Evolutionary conservation across 2,329 filamentous ascomycete genomes (phyloP).

Genomic region (Alternaria ethzedia): DNA sequence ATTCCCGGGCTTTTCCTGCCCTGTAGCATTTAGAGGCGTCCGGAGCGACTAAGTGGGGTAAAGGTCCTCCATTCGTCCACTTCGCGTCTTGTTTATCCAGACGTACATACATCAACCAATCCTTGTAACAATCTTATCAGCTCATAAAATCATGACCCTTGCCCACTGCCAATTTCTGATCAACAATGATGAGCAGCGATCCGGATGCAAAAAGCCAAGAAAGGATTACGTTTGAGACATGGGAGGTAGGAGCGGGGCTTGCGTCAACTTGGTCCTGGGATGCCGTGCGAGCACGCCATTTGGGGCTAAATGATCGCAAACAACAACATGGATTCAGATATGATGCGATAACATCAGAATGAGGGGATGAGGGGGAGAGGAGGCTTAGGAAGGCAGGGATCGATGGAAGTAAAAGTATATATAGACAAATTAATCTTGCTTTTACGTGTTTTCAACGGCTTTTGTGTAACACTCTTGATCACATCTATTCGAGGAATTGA

Average conservation of each 20-base stretch:
- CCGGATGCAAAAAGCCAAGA: background rate
- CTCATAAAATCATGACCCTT: background rate
- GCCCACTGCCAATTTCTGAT: background rate
- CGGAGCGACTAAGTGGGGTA: conserved; percentile 12
- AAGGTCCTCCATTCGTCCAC: background rate
- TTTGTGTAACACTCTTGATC: background rate
- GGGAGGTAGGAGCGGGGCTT: conserved; percentile 3
- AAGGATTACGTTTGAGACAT: background rate
- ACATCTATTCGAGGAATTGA: background rate
- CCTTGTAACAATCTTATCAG: background rate
- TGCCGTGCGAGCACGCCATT: conserved; percentile 39
- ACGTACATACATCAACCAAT: conserved; percentile 1
- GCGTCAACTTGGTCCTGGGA: conserved; percentile 4
- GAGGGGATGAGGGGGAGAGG: conserved; percentile 10
- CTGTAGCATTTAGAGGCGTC: background rate
- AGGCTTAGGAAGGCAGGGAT: conserved; percentile 17
- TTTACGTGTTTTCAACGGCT: background rate
- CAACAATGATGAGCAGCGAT: background rate
- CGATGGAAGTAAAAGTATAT: background rate
- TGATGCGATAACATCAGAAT: conserved; percentile 12
- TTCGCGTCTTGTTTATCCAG: conserved; percentile 11
- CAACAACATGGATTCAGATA: conserved; percentile 18
- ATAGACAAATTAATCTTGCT: background rate
- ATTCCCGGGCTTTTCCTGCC: background rate
- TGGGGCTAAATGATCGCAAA: conserved; percentile 34